phyloP scores from a whole-genome alignment of 2,329 filamentous ascomycete species.

The Penicillium sp. region DNA sequence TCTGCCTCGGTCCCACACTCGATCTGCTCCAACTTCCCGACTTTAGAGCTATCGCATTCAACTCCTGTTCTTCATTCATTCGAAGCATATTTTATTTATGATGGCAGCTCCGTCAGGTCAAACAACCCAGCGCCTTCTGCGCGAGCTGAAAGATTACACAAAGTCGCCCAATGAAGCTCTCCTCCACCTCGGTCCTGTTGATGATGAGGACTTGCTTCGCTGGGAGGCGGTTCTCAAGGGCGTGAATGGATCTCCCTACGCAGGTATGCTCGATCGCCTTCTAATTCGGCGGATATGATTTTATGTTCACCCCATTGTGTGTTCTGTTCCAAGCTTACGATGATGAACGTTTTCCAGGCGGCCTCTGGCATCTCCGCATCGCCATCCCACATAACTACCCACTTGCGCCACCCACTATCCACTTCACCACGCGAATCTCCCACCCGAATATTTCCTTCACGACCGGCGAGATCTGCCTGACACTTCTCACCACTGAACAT shows the following conservation, averaged over 20 bases:
- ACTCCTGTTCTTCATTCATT: slow-evolving; percentile 7
- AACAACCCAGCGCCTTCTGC: slow-evolving; percentile 61
- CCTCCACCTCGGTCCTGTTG: slow-evolving; percentile 57
- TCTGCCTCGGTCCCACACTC: slow-evolving; percentile 21
- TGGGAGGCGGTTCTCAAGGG: slow-evolving; percentile 64
- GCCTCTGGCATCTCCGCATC: slow-evolving; percentile 82
- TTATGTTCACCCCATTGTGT: background rate
- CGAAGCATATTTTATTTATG: slow-evolving; percentile 7
- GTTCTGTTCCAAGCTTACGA: background rate
- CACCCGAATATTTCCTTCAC: slow-evolving; percentile 76
- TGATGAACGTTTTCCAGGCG: slow-evolving; percentile 50
- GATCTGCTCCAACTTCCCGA: slow-evolving; percentile 8
- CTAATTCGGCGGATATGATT: background rate
- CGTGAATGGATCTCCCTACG: slow-evolving; percentile 59
- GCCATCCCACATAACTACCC: slow-evolving; percentile 77
- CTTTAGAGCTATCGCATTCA: background rate
- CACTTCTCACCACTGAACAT: slow-evolving; percentile 69
- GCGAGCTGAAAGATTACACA: slow-evolving; percentile 61
- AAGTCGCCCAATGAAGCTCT: slow-evolving; percentile 58
- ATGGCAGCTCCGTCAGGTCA: slow-evolving; percentile 30
- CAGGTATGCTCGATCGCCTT: slow-evolving; percentile 45
- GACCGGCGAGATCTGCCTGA: slow-evolving; percentile 91
- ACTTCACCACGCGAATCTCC: slow-evolving; percentile 79
- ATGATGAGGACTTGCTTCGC: slow-evolving; percentile 59
- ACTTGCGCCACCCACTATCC: slow-evolving; percentile 71